phyloP scores from a whole-genome alignment of 257 asterid genomes.

The Fraxinus anomala region DNA sequence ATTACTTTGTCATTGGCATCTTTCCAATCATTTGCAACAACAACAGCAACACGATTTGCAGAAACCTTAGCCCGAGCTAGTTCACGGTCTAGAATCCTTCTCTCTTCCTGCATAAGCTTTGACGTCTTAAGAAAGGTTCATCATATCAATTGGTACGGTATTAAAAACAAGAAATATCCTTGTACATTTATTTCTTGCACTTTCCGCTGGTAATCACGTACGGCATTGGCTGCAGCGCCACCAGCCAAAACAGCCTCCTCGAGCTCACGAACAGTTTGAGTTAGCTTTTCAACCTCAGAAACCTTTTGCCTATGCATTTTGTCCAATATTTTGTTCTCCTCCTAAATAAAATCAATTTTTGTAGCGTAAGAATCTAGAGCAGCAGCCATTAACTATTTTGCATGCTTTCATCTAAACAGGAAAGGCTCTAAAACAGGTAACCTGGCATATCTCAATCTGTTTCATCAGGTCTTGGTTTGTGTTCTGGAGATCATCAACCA shows the following conservation, averaged over 20 bases:
- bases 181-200: constrained; percentile 79
- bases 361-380: constrained; percentile 27
- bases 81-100: constrained; percentile 81
- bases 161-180: background rate
- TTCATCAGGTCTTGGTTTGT: constrained; percentile 81
- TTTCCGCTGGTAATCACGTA: constrained; percentile 80
- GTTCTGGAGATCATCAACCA: constrained; percentile 91
- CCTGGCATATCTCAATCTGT: constrained; percentile 96
- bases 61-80: constrained; percentile 93
- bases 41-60: constrained; percentile 93
- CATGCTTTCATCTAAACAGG: constrained; percentile 12
- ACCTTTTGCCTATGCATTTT: constrained; percentile 88
- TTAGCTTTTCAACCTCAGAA: constrained; percentile 84
- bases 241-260: constrained; percentile 97
- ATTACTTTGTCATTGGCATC: constrained; percentile 93
- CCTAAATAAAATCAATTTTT: constrained; percentile 47
- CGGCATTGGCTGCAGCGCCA: constrained; percentile 94
- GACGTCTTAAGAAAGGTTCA: constrained; percentile 29
- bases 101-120: constrained; percentile 71
- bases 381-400: constrained; percentile 6
- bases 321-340: constrained; percentile 87
- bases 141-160: constrained; percentile 1
- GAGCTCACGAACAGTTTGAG: constrained; percentile 78
- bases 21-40: constrained; percentile 97
- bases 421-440: constrained; percentile 34